Percentiles rank a stretch among this genome's conserved stretches.
Conservation (phyloP, 768 basidiomycete genomes). For the Russula vinacea region DNA sequence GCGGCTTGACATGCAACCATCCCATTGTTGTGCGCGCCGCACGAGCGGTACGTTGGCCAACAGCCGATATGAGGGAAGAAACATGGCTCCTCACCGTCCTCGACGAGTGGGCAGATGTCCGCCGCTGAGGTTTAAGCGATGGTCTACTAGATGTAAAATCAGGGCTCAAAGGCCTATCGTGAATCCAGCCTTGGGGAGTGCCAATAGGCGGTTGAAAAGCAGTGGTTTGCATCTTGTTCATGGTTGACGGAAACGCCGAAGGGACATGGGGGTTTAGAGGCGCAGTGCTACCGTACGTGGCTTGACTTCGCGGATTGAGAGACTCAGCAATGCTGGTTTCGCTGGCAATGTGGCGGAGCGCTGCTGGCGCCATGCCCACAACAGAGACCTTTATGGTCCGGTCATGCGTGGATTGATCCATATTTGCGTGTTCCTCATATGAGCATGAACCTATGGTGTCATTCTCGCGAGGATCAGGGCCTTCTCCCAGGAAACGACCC, state of each 20-base stretch:
- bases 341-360: slow-evolving; percentile 32
- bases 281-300: slow-evolving; percentile 17
- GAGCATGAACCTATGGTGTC: slow-evolving; percentile 22
- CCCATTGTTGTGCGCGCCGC: slow-evolving; percentile 19
- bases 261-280: slow-evolving; percentile 13
- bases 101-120: slow-evolving; percentile 45
- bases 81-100: slow-evolving; percentile 43
- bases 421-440: slow-evolving; percentile 9
- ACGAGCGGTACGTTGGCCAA: slow-evolving; percentile 24
- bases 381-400: slow-evolving; percentile 34
- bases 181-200: background rate
- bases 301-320: slow-evolving; percentile 4
- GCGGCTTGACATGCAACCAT: slow-evolving; percentile 50
- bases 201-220: background rate
- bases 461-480: slow-evolving; percentile 9
- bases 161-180: slow-evolving; percentile 7
- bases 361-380: slow-evolving; percentile 39
- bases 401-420: slow-evolving; percentile 17
- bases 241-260: slow-evolving; percentile 6
- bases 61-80: slow-evolving; percentile 50
- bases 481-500: slow-evolving; percentile 22
- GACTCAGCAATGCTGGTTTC: slow-evolving; percentile 7
- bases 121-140: slow-evolving; percentile 22
- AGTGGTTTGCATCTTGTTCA: background rate
- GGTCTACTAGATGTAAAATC: background rate